Percentiles rank a stretch among this genome's conserved stretches.
Evolutionary conservation across 208 protist genomes (phyloP).

Genomic region (Trypanosomatidae sp.): DNA sequence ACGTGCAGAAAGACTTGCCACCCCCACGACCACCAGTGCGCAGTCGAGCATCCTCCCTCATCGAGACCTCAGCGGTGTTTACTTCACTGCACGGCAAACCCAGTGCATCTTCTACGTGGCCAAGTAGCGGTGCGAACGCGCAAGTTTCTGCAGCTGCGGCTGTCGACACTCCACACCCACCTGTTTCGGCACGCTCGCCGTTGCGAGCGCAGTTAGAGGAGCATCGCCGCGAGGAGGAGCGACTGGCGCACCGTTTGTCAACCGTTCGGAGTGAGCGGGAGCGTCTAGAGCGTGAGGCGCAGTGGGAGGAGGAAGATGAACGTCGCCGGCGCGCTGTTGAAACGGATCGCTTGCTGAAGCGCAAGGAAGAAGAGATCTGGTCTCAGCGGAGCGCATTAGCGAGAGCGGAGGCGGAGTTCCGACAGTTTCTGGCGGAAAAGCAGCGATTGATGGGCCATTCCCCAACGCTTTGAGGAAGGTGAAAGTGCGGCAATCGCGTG

Average conservation of each 20-base stretch:
- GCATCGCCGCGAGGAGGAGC: slow-evolving; percentile 40
- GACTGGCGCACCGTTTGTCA: slow-evolving; percentile 16
- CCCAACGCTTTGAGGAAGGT: background rate
- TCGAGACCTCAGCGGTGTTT: background rate
- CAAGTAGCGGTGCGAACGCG: too few relatives aligned
- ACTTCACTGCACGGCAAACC: background rate
- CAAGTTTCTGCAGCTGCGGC: background rate
- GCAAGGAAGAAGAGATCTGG: slow-evolving; percentile 61
- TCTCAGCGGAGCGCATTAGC: slow-evolving; percentile 42
- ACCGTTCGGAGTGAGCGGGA: slow-evolving; percentile 43
- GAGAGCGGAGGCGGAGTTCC: slow-evolving; percentile 49
- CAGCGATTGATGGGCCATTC: slow-evolving; percentile 20
- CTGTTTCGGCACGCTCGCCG: slow-evolving; percentile 11
- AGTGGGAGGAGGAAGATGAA: slow-evolving; percentile 44
- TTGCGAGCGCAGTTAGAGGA: slow-evolving; percentile 42
- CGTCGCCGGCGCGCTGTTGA: slow-evolving; percentile 29
- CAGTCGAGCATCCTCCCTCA: slow-evolving; percentile 16
- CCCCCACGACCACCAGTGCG: slow-evolving; percentile 49
- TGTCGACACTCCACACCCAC: background rate
- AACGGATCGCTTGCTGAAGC: slow-evolving; percentile 21
- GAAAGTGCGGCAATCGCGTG: background rate
- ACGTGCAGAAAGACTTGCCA: slow-evolving; percentile 73
- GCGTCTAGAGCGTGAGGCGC: slow-evolving; percentile 38
- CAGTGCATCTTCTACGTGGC: background rate
- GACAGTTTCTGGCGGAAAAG: slow-evolving; percentile 38